Conservation (phyloP, 768 basidiomycete genomes). For the Asterophora lycoperdoides region DNA sequence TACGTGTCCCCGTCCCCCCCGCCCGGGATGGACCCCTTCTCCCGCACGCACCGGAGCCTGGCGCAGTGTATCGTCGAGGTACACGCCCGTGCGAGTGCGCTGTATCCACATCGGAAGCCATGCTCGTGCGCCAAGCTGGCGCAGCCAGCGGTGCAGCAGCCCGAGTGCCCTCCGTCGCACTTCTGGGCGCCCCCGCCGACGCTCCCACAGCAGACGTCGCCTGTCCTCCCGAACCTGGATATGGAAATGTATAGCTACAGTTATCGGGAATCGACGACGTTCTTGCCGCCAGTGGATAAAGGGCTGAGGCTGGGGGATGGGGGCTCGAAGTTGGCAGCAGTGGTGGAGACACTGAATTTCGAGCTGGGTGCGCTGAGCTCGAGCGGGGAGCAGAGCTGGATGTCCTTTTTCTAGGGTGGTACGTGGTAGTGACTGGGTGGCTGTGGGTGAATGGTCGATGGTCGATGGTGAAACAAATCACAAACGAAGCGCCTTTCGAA, state of each 20-base stretch:
- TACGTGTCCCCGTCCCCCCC: slow-evolving; percentile 20
- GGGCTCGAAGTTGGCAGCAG: slow-evolving; percentile 33
- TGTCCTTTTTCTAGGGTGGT: slow-evolving; percentile 42
- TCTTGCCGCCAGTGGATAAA: slow-evolving; percentile 20
- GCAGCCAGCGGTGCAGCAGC: slow-evolving; percentile 5
- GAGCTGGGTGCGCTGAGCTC: slow-evolving; percentile 42
- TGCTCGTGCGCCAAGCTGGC: slow-evolving; percentile 34
- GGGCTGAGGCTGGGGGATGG: slow-evolving; percentile 21
- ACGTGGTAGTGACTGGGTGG: slow-evolving; percentile 1
- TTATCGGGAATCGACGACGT: slow-evolving; percentile 17
- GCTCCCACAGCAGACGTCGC: slow-evolving; percentile 16
- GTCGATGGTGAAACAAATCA: no score
- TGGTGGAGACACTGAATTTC: slow-evolving; percentile 44
- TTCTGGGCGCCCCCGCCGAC: slow-evolving; percentile 42
- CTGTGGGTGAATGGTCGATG: no score
- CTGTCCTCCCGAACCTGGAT: slow-evolving; percentile 36
- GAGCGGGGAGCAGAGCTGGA: slow-evolving; percentile 39
- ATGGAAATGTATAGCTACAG: slow-evolving; percentile 26
- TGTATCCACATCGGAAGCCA: slow-evolving; percentile 41
- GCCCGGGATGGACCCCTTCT: slow-evolving; percentile 33
- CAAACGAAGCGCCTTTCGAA: no score
- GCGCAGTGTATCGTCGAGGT: slow-evolving; percentile 46
- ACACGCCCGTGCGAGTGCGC: slow-evolving; percentile 38
- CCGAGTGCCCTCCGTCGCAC: slow-evolving; percentile 38
- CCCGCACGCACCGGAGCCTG: slow-evolving; percentile 36